A percentile compares a stretch with the other conserved stretches of the same genome.
Evolutionary conservation across 495 filamentous ascomycete genomes (phyloP).

Genomic region (Aspergillus taichungensis): DNA sequence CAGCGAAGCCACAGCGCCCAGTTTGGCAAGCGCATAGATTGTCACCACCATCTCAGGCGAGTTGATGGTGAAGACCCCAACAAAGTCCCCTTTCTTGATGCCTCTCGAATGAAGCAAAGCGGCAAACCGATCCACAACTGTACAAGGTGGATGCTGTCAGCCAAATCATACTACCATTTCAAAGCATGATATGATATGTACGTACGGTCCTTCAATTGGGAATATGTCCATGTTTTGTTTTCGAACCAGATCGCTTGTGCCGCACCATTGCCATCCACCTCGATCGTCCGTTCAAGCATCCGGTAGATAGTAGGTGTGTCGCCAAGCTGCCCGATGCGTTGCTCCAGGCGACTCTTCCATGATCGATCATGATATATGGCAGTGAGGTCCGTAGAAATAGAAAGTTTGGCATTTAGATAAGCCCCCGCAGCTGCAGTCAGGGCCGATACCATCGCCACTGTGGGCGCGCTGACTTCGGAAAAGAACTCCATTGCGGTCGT

Average conservation of each 20-base stretch:
- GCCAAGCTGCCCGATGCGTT: conserved; percentile 33
- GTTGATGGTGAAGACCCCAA: conserved; percentile 51
- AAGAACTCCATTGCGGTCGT: conserved; percentile 26
- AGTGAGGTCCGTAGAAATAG: conserved; percentile 34
- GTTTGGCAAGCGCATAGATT: conserved; percentile 70
- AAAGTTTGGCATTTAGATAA: conserved; percentile 42
- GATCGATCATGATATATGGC: conserved; percentile 23
- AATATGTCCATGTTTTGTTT: conserved; percentile 41
- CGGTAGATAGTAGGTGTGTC: conserved; percentile 37
- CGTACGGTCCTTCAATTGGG: conserved; percentile 38
- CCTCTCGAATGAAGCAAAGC: conserved; percentile 29
- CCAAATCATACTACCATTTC: too few species aligned
- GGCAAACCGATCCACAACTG: conserved; percentile 40
- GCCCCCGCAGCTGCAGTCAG: conserved; percentile 33
- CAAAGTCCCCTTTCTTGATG: conserved; percentile 30
- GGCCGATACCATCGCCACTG: conserved; percentile 31
- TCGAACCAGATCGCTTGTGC: conserved; percentile 44
- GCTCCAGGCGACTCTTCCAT: conserved; percentile 23
- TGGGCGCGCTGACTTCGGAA: conserved; percentile 25
- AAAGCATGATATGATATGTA: background rate
- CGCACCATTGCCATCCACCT: conserved; percentile 26
- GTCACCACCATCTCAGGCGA: conserved; percentile 74
- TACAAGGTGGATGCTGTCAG: too few species aligned
- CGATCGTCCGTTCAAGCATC: conserved; percentile 34
- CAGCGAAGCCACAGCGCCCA: conserved; percentile 79